Conservation (phyloP, 495 filamentous ascomycete species). For the Schizothecium vesticola region DNA sequence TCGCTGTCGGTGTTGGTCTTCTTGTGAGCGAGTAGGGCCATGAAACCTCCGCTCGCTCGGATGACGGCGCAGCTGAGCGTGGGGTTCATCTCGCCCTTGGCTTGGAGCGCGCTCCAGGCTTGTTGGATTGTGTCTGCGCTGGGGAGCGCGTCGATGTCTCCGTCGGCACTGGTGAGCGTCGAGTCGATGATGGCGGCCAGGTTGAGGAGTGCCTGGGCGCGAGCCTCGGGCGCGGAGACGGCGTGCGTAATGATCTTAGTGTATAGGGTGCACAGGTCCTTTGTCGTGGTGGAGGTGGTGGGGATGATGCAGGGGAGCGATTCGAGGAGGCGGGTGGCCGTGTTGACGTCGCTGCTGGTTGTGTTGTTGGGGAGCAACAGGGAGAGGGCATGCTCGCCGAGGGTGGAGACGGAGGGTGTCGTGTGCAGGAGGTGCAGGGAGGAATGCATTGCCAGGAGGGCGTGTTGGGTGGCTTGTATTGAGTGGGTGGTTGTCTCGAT, state of each 20-base stretch:
- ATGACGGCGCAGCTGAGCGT: constrained; percentile 40
- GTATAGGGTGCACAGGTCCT: constrained; percentile 24
- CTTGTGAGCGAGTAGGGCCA: constrained; percentile 24
- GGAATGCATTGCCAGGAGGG: neutral
- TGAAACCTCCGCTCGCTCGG: constrained; percentile 38
- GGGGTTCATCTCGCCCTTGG: constrained; percentile 35
- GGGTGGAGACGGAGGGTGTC: neutral
- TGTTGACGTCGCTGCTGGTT: constrained; percentile 23
- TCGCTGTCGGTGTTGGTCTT: neutral
- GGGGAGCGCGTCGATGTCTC: constrained; percentile 15
- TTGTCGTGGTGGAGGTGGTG: constrained; percentile 8
- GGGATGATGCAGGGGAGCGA: constrained; percentile 14
- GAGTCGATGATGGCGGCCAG: constrained; percentile 32
- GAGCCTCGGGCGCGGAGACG: constrained; percentile 28
- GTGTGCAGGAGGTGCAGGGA: neutral
- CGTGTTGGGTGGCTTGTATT: too few species aligned
- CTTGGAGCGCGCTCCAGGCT: constrained; percentile 30
- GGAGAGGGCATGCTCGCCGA: neutral
- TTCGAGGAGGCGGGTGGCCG: constrained; percentile 27
- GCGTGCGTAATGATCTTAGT: constrained; percentile 19
- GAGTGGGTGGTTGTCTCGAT: neutral
- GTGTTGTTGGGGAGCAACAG: neutral
- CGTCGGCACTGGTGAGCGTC: constrained; percentile 9
- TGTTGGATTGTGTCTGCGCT: constrained; percentile 14
- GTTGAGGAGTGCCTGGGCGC: constrained; percentile 32